phyloP scores from a whole-genome alignment of 768 basidiomycete genomes.

The Boletus subcaerulescens region DNA sequence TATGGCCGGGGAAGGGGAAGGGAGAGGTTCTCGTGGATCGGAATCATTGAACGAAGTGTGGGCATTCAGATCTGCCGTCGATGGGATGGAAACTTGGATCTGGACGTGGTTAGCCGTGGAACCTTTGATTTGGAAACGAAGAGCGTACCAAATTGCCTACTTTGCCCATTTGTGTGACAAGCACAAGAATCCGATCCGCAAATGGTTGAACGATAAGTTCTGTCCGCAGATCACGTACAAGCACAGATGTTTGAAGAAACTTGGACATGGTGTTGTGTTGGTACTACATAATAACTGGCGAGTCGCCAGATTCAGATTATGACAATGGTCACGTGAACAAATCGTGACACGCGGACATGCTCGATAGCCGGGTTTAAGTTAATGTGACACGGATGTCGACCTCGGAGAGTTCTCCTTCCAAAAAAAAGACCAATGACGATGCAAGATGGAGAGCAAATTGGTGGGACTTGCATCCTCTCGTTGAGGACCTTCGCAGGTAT shows the following conservation, averaged over 20 bases:
- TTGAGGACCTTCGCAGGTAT: conserved; percentile 56
- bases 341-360: too few relatives aligned
- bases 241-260: conserved; percentile 43
- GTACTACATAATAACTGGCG: too few relatives aligned
- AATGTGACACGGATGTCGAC: conserved; percentile 19
- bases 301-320: too few relatives aligned
- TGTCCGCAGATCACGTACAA: conserved; percentile 57
- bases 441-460: conserved; percentile 60
- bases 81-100: conserved; percentile 80
- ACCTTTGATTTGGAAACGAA: not conserved
- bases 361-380: not conserved
- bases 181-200: conserved; percentile 77
- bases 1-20: conserved; percentile 67
- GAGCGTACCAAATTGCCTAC: conserved; percentile 75
- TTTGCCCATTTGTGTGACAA: conserved; percentile 89
- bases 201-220: conserved; percentile 78
- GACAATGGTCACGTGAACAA: not conserved
- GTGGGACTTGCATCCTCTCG: conserved; percentile 70
- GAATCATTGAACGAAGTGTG: conserved; percentile 35
- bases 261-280: conserved; percentile 16
- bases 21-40: conserved; percentile 40
- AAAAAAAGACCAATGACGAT: conserved; percentile 53
- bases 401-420: conserved; percentile 38
- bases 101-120: conserved; percentile 29
- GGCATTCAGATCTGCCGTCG: conserved; percentile 51